Base-by-base conservation (phyloP, 495 filamentous ascomycete species). In the Pyrenula aspistea region DNA sequence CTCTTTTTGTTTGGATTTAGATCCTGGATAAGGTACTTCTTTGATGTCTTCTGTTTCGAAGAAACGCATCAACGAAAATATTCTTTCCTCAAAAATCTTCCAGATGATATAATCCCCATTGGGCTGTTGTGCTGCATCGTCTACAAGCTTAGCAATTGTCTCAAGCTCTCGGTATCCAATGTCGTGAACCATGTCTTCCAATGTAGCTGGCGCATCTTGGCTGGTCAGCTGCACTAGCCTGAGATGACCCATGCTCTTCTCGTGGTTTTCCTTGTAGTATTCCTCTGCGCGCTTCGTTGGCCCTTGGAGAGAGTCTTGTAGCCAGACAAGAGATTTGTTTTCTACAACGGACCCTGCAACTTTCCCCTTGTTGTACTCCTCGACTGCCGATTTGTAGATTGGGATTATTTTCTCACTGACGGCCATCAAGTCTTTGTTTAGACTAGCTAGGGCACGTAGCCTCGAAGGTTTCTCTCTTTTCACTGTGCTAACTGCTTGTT, bases 71-170 rank as follows among this genome's bases (percentile, higher is more conserved):
- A 89, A 70, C 1, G 77, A 73, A 62, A 89, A 89, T 20, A 94
- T 83, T 54, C 87, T 81, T 2, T 73, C 67, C 56, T 87, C 78
- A 59, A 93, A 75, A 0, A 89, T 69, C 2, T 79, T 69, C 90
- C 89, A 94, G 10, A 94, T 64, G 23, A 82, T 80, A 19, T 78
- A 67, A 57, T 93, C 89, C 0, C 81, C 82, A 52, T 71, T 65
- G 10, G 81, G 80, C 4, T 65, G 62, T 12, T 69, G 56, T 11
- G 74, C 54, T 4, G 65, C 68, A 53, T 54, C 62, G 58, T 56
- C 68, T 50, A 65, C 59, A 21, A 61, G 60, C 8, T 42, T 36
- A 51, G 65, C 68, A 47, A 66, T 69, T 54, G 62, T 66, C 12
- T 25, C 24, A 1, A 56, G 55, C 57, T 75, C 72, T 20, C 66